Evolutionary conservation across 306 rosid species (phyloP).

Genomic region (Heteromeles arbutifolia): DNA sequence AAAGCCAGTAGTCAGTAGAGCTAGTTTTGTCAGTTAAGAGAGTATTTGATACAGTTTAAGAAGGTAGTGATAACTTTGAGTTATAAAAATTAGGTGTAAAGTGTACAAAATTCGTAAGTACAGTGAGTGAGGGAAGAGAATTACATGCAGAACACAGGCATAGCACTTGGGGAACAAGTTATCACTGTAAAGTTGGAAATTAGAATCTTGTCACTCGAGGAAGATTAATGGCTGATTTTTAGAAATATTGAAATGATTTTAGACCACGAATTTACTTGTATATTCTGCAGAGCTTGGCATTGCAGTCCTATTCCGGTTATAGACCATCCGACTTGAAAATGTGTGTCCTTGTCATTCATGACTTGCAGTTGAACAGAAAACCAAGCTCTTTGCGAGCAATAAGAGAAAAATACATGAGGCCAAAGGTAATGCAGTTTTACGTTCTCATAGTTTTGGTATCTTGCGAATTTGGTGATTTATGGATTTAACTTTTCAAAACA

Average conservation of each 20-base stretch:
- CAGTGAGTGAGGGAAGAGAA: background rate
- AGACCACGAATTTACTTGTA: too few relatives aligned
- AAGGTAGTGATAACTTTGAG: too few relatives aligned
- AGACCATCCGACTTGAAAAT: conserved; percentile 29
- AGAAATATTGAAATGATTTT: background rate
- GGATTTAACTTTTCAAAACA: background rate
- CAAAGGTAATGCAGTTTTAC: conserved; percentile 23
- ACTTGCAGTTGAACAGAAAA: conserved; percentile 26
- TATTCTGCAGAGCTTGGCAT: conserved; percentile 19
- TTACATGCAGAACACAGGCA: background rate
- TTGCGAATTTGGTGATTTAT: background rate
- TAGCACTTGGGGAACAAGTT: too few relatives aligned
- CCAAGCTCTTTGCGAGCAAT: conserved; percentile 23
- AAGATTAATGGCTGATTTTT: background rate
- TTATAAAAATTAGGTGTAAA: background rate
- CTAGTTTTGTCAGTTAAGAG: background rate
- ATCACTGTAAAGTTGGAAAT: background rate
- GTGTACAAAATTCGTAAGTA: background rate
- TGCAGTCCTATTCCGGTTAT: conserved; percentile 31
- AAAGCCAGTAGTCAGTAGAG: background rate
- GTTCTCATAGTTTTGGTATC: background rate
- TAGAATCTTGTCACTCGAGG: background rate
- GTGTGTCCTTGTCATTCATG: conserved; percentile 38
- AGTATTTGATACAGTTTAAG: background rate
- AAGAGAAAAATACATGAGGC: conserved; percentile 30